These are phyloP conservation scores for Phanerodontia chrysosporium DNA, from an alignment of 768 basidiomycete species.

Conservation along the genomic window DNA sequence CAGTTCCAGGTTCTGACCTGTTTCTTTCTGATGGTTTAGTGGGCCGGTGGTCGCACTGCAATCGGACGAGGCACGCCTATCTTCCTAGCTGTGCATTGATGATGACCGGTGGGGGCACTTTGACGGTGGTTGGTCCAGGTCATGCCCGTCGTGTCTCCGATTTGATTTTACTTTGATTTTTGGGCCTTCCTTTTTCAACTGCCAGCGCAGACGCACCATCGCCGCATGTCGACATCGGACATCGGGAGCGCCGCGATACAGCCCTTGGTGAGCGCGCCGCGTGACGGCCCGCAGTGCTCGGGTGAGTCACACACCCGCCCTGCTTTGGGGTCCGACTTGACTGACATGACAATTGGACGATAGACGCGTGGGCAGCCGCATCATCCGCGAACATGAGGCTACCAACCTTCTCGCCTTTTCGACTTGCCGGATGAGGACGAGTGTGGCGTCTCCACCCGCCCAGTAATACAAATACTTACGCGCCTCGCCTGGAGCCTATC, in stretches of 20 bases:
- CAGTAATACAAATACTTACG: not conserved
- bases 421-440: not conserved
- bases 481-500: not conserved
- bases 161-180: no score
- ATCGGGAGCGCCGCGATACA: not conserved
- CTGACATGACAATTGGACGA: not conserved
- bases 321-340: not conserved
- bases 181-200: no score
- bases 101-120: no score
- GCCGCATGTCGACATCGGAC: not conserved
- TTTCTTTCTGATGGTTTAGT: no score
- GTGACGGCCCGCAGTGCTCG: not conserved
- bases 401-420: slow-evolving; percentile 7
- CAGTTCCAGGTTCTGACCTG: no score
- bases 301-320: not conserved
- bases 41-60: no score
- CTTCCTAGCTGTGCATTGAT: no score
- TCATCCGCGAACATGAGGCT: slow-evolving; percentile 10
- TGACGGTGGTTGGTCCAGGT: no score
- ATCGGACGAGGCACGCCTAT: no score
- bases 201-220: not conserved
- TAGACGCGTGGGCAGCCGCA: not conserved
- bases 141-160: no score
- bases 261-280: not conserved
- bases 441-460: not conserved